Percentiles rank a stretch among this genome's conserved stretches.
Conservation (phyloP, 805 yeast species). For the Candida tibetensis region DNA sequence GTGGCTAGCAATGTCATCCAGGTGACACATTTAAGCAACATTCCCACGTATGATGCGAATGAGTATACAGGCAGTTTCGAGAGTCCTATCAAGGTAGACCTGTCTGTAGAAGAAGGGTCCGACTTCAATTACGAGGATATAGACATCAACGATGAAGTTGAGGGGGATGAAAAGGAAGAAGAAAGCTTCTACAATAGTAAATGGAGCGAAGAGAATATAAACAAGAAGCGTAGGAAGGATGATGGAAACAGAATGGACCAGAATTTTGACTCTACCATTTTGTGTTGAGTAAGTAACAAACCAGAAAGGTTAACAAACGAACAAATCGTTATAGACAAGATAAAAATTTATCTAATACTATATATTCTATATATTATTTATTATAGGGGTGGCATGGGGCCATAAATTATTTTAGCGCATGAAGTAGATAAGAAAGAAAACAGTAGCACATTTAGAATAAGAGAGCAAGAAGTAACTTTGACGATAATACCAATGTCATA, state of each 20-base stretch:
- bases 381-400: no score
- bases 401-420: no score
- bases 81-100: background rate
- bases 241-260: background rate
- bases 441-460: no score
- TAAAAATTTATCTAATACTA: no score
- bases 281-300: no score
- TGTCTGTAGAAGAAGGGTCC: conserved; percentile 2
- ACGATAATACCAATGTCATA: no score
- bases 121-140: conserved; percentile 19
- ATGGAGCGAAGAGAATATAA: conserved; percentile 14
- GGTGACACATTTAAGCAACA: conserved; percentile 8
- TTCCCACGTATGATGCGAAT: no score
- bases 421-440: no score
- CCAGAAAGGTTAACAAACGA: no score
- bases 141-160: conserved; percentile 16
- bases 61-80: background rate
- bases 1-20: background rate
- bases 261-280: background rate
- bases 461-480: no score
- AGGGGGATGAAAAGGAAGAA: conserved; percentile 17
- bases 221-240: conserved; percentile 7
- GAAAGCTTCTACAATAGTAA: conserved; percentile 15
- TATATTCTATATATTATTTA: no score
- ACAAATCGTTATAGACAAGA: no score